Base-by-base conservation (phyloP, 2,329 filamentous ascomycete species). In the Shiraia bambusicola region DNA sequence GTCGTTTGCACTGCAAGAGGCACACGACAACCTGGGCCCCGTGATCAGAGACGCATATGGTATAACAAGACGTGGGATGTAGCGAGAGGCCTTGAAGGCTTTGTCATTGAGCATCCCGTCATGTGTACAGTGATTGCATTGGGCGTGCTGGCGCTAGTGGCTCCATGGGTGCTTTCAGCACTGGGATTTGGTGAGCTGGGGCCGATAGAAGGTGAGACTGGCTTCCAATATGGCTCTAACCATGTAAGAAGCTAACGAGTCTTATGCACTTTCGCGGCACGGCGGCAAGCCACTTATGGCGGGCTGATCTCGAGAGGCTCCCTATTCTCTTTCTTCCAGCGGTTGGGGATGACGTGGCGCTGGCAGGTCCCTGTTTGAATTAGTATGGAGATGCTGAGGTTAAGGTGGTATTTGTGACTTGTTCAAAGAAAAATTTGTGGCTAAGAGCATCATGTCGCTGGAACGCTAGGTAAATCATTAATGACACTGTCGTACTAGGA, bases 241-340 rank as follows among this genome's bases (percentile, higher is more conserved):
- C n/a, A n/a, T n/a, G n/a, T n/a, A n/a, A n/a, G n/a, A n/a, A n/a
- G 30, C 39, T 26, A 22, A 40, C 43, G 9, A 22, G 11, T 13
- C 4, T 19, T 40, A 62, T 56, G 54, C 11, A 50, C 50, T 2
- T 74, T 73, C 37, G 72, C 72, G 11, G 63, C 71, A 1, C 52
- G 44, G 47, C 75, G 71, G 69, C 66, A 73, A 50, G 44, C 59
- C 0, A 48, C 37, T 1, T 73, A 73, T 50, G 55, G 52, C 2
- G 71, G 69, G 1, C 63, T 63, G 33, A 69, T 74, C 36, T 67
- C 70, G 1, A 67, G 67, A 42, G 60, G 59, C 0, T 69, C 70
- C 4, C 45, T 75, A n/a, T 72, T 73, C 43, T 63, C 64, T 2
- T 75, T 62, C 36, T 66, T 75, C 24, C 71, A 74, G 61, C 56